Conservation (phyloP, 1,139 yeast species). For the Magnusiomyces ingens region DNA sequence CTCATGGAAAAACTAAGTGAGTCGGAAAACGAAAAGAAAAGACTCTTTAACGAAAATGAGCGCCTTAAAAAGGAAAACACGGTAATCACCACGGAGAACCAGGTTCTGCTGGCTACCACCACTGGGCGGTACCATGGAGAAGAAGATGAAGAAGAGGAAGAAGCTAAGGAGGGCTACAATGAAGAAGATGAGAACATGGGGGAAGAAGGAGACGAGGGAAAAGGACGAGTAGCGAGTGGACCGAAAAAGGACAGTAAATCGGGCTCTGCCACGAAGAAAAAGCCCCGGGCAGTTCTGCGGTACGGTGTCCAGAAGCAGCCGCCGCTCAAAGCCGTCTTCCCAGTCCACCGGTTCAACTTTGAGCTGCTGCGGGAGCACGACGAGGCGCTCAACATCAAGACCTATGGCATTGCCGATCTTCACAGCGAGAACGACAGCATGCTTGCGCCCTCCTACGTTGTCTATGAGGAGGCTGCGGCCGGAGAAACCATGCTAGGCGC, state of each 20-base stretch:
- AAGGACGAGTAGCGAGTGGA: too few species aligned
- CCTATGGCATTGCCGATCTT: constrained; percentile 5
- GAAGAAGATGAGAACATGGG: not conserved
- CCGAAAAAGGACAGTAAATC: too few species aligned
- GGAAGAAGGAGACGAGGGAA: too few species aligned
- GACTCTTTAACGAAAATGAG: constrained; percentile 49
- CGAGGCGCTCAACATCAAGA: constrained; percentile 3
- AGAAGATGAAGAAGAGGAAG: too few species aligned
- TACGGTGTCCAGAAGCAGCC: constrained; percentile 7
- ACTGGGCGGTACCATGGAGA: too few species aligned
- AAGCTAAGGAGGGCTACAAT: too few species aligned
- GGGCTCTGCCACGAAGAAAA: too few species aligned
- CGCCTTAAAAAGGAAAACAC: constrained; percentile 47
- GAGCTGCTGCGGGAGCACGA: constrained; percentile 22
- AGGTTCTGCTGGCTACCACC: constrained; percentile 37
- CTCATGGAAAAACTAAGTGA: constrained; percentile 52
- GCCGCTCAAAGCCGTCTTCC: constrained; percentile 20
- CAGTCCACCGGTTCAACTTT: constrained; percentile 22
- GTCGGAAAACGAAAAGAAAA: constrained; percentile 54
- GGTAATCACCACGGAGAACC: constrained; percentile 53
- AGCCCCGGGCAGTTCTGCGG: constrained; percentile 7
- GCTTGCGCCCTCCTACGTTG: constrained; percentile 22
- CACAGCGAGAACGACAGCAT: not conserved
- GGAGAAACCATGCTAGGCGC: constrained; percentile 50
- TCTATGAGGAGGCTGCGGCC: constrained; percentile 29